These are phyloP conservation scores for Patellifolia procumbens DNA, from an alignment of 179 eudicot species.

Conservation along the genomic window DNA sequence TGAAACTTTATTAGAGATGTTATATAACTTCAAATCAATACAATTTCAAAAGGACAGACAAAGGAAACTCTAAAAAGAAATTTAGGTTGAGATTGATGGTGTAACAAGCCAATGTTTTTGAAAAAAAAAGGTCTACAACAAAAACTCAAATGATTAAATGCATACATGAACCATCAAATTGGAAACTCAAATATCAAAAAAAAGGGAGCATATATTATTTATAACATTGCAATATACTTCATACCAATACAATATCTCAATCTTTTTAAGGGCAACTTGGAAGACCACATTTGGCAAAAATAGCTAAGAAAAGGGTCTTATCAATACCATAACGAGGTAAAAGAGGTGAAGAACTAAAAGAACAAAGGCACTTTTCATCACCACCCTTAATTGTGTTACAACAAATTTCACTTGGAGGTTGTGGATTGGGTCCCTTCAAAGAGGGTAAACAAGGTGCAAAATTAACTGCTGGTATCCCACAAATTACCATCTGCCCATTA, in stretches of 20 bases:
- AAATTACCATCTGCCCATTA: not conserved
- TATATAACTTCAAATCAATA: too few species aligned
- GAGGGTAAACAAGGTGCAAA: constrained; percentile 15
- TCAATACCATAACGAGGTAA: constrained; percentile 21
- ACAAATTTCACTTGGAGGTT: constrained; percentile 13
- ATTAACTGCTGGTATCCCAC: not conserved
- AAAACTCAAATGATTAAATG: too few species aligned
- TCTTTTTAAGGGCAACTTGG: constrained; percentile 17
- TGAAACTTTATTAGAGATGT: too few species aligned
- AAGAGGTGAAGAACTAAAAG: constrained; percentile 23
- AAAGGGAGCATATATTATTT: too few species aligned
- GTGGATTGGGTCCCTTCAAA: constrained; percentile 20
- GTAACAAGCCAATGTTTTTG: too few species aligned
- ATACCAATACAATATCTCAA: not conserved
- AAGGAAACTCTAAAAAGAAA: too few species aligned
- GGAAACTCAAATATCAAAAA: not conserved
- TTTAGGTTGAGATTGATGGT: too few species aligned
- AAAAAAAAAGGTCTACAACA: too few species aligned
- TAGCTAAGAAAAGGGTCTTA: constrained; percentile 12
- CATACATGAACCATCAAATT: too few species aligned
- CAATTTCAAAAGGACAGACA: too few species aligned
- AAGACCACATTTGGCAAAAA: constrained; percentile 31
- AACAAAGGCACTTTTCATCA: constrained; percentile 22
- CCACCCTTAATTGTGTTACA: not conserved
- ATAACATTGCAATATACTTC: too few species aligned